Evolutionary conservation across 2,329 filamentous ascomycete species (phyloP).

Genomic region (Nemania bipapillata): DNA sequence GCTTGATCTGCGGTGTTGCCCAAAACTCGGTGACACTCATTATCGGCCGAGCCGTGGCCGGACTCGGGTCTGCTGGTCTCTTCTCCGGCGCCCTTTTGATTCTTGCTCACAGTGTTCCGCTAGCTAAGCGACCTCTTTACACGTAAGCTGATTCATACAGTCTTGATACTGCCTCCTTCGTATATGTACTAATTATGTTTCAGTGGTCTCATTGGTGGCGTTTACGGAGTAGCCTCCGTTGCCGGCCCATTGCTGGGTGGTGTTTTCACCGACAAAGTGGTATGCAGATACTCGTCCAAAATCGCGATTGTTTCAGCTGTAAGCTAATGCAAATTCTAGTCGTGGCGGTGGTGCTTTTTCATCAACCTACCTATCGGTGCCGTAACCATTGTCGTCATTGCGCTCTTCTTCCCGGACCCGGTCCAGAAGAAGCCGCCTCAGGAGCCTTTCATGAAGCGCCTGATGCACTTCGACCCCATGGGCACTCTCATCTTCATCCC

Average conservation of each 20-base stretch:
- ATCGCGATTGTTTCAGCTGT: background rate
- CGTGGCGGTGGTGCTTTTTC: slow-evolving; percentile 42
- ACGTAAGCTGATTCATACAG: slow-evolving; percentile 13
- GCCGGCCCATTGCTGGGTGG: slow-evolving; percentile 51
- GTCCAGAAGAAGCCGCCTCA: slow-evolving; percentile 26
- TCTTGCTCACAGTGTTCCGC: slow-evolving; percentile 50
- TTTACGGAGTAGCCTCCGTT: slow-evolving; percentile 57
- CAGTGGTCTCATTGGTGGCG: slow-evolving; percentile 45
- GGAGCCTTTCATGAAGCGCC: slow-evolving; percentile 36
- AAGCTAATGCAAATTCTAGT: slow-evolving; percentile 25
- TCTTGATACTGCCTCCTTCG: no score
- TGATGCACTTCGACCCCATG: slow-evolving; percentile 46
- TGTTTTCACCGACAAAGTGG: slow-evolving; percentile 50
- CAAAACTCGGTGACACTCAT: slow-evolving; percentile 48
- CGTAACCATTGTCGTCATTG: slow-evolving; percentile 35
- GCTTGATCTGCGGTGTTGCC: slow-evolving; percentile 52
- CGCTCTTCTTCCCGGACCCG: slow-evolving; percentile 45
- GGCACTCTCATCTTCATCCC: slow-evolving; percentile 48
- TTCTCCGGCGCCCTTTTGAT: slow-evolving; percentile 56
- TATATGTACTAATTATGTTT: slow-evolving; percentile 23
- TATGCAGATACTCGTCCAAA: slow-evolving; percentile 32
- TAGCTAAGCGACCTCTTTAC: slow-evolving; percentile 42
- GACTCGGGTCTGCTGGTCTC: slow-evolving; percentile 54
- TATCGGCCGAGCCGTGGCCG: slow-evolving; percentile 48
- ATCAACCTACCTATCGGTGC: slow-evolving; percentile 41